phyloP scores from a whole-genome alignment of 164 flowering plant genomes.

The Buxus sempervirens region DNA sequence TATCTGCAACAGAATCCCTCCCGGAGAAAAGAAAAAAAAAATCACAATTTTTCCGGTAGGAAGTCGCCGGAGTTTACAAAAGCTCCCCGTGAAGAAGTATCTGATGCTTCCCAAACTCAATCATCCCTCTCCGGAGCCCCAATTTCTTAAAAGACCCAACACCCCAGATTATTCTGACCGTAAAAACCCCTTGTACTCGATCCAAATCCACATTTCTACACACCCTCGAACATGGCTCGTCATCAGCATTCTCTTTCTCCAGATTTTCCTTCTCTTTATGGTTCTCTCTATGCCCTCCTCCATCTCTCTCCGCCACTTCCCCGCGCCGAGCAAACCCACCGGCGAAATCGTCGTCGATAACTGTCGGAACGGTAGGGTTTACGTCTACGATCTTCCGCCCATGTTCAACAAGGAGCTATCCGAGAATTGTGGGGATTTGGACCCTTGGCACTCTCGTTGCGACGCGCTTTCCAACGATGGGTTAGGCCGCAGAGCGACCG shows the following conservation, averaged over 20 bases:
- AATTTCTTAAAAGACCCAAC: slow-evolving; percentile 10
- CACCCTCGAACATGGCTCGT: slow-evolving; percentile 32
- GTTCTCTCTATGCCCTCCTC: slow-evolving; percentile 17
- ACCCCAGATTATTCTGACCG: slow-evolving; percentile 6
- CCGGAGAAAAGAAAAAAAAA: too few species aligned
- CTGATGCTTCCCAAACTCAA: slow-evolving; percentile 19
- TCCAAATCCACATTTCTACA: slow-evolving; percentile 15
- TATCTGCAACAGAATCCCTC: background rate
- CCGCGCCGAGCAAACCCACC: slow-evolving; percentile 4
- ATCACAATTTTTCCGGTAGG: slow-evolving; percentile 10
- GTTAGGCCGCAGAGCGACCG: slow-evolving; percentile 51
- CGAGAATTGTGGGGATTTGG: slow-evolving; percentile 47
- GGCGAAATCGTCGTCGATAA: background rate
- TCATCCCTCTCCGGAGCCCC: slow-evolving; percentile 7
- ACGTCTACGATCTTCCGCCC: slow-evolving; percentile 71
- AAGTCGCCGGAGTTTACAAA: background rate
- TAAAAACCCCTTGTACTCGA: slow-evolving; percentile 10
- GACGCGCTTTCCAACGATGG: slow-evolving; percentile 63
- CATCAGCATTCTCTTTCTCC: slow-evolving; percentile 23
- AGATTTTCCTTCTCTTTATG: slow-evolving; percentile 20
- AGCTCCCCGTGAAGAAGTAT: background rate
- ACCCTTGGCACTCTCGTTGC: slow-evolving; percentile 77
- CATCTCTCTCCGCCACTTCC: slow-evolving; percentile 10
- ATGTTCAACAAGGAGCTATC: slow-evolving; percentile 50
- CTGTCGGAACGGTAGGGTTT: slow-evolving; percentile 50